phyloP scores from a whole-genome alignment of 1,139 yeast genomes.

The Blastobotrys raffinosifermentans region DNA sequence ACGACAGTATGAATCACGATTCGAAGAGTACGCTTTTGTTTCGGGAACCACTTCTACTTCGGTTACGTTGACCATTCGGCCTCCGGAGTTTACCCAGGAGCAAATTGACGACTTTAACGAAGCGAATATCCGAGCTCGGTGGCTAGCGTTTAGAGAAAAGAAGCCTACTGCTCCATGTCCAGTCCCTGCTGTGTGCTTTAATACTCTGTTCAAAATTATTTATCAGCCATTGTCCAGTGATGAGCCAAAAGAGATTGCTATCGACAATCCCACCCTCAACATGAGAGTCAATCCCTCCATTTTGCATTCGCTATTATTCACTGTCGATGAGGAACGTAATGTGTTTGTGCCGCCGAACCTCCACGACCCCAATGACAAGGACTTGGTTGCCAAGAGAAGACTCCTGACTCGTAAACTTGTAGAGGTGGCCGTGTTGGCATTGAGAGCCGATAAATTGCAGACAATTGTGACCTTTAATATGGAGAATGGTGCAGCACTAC shows the following conservation, averaged over 20 bases:
- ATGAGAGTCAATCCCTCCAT: conserved; percentile 44
- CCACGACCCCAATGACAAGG: conserved; percentile 32
- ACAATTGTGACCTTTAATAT: conserved; percentile 12
- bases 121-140: conserved; percentile 21
- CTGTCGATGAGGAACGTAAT: conserved; percentile 36
- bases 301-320: conserved; percentile 42
- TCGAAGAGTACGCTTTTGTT: conserved; percentile 19
- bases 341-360: conserved; percentile 56
- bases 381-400: conserved; percentile 16
- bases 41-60: conserved; percentile 18
- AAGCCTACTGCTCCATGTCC: conserved; percentile 23
- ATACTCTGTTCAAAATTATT: conserved; percentile 24
- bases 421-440: conserved; percentile 18
- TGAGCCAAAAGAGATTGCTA: conserved; percentile 22
- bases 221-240: conserved; percentile 24
- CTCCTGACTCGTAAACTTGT: conserved; percentile 17
- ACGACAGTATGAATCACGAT: conserved; percentile 8
- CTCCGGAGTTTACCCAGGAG: conserved; percentile 22
- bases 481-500: conserved; percentile 13
- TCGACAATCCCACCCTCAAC: conserved; percentile 25
- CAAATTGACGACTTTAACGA: conserved; percentile 21
- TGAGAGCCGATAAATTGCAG: conserved; percentile 11
- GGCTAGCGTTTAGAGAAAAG: conserved; percentile 16
- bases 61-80: conserved; percentile 20
- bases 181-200: conserved; percentile 22